Evolutionary conservation across 73 alveolate species (phyloP), one percentile per base, ranked within the genome.

Genomic region (Urostyla sp.): DNA sequence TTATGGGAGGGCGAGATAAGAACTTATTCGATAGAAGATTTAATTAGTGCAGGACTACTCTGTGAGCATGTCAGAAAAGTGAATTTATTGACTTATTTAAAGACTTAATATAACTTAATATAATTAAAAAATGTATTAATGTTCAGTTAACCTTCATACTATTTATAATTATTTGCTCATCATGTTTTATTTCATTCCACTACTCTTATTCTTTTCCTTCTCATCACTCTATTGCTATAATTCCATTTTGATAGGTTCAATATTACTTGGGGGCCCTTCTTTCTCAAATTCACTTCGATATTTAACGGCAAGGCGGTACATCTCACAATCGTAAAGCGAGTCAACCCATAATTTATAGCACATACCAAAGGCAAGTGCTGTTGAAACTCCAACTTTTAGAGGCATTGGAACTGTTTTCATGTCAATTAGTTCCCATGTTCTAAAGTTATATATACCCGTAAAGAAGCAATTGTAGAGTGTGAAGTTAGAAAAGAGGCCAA

Each of bases 1-100:
- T 1, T 83, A 61, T 73, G 92, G 84, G 16, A 72, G 73, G 27
- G 81, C 92, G 13, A 72, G 92, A 48, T 76, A 83, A 48, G 76
- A 66, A n/a, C 73, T 73, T 36, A 51, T 83, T 1, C 55, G 69
- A 18, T 87, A 49, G 28, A 83, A 83, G 34, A 66, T 83, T 2
- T 38, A 27, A 37, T 51, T 83, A 0, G 92, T 83, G 0, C 84
- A 83, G 15, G 32, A 73, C 51, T 56, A 56, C 40, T 38, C 77
- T 5, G 18, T 73, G 4, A 55, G 51, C 20, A 37, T 67, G 11
- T 27, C 81, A 6, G 75, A 26, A 16, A 72, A 83, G 21, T 73
- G 79, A 80, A 31, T 60, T 8, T 32, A 20, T n/a, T n/a, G n/a
- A n/a, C n/a, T n/a, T n/a, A n/a, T 13, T 31, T 8, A 31, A 54